phyloP scores from a whole-genome alignment of 768 basidiomycete species.

The Galerina marginata region DNA sequence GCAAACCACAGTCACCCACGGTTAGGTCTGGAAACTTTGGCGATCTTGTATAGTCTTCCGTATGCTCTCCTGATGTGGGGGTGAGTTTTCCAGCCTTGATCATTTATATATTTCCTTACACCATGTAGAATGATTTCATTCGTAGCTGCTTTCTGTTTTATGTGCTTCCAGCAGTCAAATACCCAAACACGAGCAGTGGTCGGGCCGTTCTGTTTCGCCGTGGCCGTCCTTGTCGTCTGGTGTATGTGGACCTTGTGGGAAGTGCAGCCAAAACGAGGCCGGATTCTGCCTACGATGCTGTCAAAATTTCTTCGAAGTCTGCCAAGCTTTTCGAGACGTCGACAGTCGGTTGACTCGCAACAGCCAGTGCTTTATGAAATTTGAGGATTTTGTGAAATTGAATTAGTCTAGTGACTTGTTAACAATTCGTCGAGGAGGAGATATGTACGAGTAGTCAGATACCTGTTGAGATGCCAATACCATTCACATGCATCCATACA shows the following conservation, averaged over 20 bases:
- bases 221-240: conserved; percentile 44
- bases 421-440: too few relatives aligned
- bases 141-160: conserved; percentile 22
- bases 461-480: too few relatives aligned
- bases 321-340: not conserved
- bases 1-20: conserved; percentile 19
- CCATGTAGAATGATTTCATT: conserved; percentile 23
- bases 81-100: conserved; percentile 19
- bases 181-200: conserved; percentile 15
- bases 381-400: not conserved
- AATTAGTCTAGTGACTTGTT: too few relatives aligned
- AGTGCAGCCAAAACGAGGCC: not conserved
- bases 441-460: too few relatives aligned
- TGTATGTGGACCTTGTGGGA: conserved; percentile 52
- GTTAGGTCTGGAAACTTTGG: conserved; percentile 38
- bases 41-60: conserved; percentile 35
- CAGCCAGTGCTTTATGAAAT: not conserved
- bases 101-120: not conserved
- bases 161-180: conserved; percentile 24
- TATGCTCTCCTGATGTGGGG: conserved; percentile 40
- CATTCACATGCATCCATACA: too few relatives aligned
- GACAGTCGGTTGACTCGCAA: not conserved
- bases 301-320: not conserved
- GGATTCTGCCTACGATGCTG: not conserved
- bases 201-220: not conserved